These are phyloP conservation scores for Saksenaea vasiformis DNA, from an alignment of 371 early-diverging fungal genomes.

Conservation along the genomic window DNA sequence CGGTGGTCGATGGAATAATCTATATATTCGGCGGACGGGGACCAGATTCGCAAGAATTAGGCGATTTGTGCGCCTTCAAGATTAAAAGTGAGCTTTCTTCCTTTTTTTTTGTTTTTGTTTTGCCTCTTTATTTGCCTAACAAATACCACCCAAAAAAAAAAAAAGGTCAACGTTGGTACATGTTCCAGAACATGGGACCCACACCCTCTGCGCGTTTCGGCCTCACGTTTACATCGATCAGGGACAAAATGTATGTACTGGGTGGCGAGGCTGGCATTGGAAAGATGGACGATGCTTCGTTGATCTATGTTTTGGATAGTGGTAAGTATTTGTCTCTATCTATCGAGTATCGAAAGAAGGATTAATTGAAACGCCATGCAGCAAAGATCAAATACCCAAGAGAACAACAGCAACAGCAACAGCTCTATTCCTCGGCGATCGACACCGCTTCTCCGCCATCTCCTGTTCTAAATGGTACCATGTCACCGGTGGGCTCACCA, in stretches of 20 bases:
- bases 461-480: constrained; percentile 10
- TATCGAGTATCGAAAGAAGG: not conserved
- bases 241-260: constrained; percentile 63
- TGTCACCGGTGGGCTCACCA: constrained; percentile 10
- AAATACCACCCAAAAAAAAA: not conserved
- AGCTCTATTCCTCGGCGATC: not conserved
- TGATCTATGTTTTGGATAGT: constrained; percentile 69
- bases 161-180: constrained; percentile 70
- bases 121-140: too few relatives aligned
- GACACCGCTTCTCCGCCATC: constrained; percentile 12
- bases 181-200: constrained; percentile 73
- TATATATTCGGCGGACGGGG: constrained; percentile 76
- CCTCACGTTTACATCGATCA: constrained; percentile 62
- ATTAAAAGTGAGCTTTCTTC: constrained; percentile 51
- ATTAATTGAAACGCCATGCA: constrained; percentile 1
- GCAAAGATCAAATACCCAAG: constrained; percentile 72
- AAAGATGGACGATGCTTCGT: constrained; percentile 53
- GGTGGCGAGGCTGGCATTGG: constrained; percentile 59
- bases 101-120: too few relatives aligned
- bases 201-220: constrained; percentile 67
- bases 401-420: constrained; percentile 36
- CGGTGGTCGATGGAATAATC: constrained; percentile 72
- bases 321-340: constrained; percentile 29
- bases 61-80: constrained; percentile 76
- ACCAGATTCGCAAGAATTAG: constrained; percentile 58